These are phyloP conservation scores for Sarcodon sp. DNA, from an alignment of 768 basidiomycete genomes.

Conservation along the genomic window DNA sequence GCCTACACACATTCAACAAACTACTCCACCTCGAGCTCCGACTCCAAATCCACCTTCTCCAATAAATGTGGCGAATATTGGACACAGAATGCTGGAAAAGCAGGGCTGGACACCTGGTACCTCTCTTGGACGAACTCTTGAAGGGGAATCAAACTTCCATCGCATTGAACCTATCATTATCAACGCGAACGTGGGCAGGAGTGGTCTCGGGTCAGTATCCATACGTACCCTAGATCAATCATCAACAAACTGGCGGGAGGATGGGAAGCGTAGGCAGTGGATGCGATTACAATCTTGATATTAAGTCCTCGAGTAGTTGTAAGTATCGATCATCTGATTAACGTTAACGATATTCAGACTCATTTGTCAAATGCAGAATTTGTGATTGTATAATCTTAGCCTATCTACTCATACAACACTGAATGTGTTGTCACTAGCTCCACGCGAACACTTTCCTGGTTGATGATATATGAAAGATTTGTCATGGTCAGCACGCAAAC, in stretches of 20 bases:
- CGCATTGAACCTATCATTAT: constrained; percentile 48
- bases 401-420: too few relatives aligned
- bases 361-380: too few relatives aligned
- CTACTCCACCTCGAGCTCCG: constrained; percentile 9
- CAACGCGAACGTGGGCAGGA: constrained; percentile 26
- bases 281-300: constrained; percentile 3
- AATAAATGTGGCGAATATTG: constrained; percentile 46
- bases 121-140: constrained; percentile 27
- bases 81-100: constrained; percentile 53
- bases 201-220: constrained; percentile 39
- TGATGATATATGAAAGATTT: too few relatives aligned
- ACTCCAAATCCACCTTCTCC: constrained; percentile 21
- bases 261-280: constrained; percentile 29
- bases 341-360: too few relatives aligned
- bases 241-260: constrained; percentile 24
- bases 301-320: neutral
- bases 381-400: too few relatives aligned
- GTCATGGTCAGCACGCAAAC: too few relatives aligned
- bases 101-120: constrained; percentile 70
- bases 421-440: too few relatives aligned
- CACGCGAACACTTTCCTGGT: too few relatives aligned
- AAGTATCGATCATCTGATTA: too few relatives aligned
- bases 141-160: constrained; percentile 18
- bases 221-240: constrained; percentile 8
- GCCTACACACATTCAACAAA: constrained; percentile 1